Evolutionary conservation across 257 asterid genomes (phyloP).

Genomic region (Rehmannia glutinosa): DNA sequence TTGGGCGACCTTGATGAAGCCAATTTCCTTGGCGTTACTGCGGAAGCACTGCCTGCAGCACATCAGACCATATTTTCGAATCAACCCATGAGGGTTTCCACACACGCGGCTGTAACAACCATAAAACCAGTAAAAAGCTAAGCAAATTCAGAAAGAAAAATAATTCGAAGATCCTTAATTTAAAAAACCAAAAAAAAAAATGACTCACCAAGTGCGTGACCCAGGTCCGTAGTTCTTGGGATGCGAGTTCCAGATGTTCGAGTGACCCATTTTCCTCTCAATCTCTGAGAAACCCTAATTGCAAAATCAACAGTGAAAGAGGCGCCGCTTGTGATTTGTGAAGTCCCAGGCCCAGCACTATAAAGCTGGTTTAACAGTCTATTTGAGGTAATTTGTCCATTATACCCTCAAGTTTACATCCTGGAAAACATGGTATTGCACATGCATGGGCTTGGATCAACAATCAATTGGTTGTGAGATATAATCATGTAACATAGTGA

Average conservation of each 20-base stretch:
- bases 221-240: constrained; percentile 41
- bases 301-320: not conserved
- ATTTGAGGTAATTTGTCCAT: no score
- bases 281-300: no score
- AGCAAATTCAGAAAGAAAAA: not conserved
- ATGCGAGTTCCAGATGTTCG: constrained; percentile 34
- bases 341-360: no score
- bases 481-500: no score
- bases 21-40: constrained; percentile 33
- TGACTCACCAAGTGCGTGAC: constrained; percentile 32
- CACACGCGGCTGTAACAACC: constrained; percentile 22
- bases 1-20: constrained; percentile 21
- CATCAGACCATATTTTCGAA: constrained; percentile 29
- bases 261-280: constrained; percentile 33
- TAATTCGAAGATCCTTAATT: not conserved
- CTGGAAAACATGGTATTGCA: no score
- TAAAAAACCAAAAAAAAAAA: not conserved
- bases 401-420: no score
- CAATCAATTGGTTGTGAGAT: no score
- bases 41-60: constrained; percentile 40
- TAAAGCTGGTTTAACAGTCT: not conserved
- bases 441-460: no score
- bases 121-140: not conserved
- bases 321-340: not conserved
- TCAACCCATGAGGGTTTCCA: no score